Evolutionary conservation across 2,329 filamentous ascomycete genomes (phyloP), one percentile per base, ranked within the genome.

Genomic region (Magnaporthiopsis poae): DNA sequence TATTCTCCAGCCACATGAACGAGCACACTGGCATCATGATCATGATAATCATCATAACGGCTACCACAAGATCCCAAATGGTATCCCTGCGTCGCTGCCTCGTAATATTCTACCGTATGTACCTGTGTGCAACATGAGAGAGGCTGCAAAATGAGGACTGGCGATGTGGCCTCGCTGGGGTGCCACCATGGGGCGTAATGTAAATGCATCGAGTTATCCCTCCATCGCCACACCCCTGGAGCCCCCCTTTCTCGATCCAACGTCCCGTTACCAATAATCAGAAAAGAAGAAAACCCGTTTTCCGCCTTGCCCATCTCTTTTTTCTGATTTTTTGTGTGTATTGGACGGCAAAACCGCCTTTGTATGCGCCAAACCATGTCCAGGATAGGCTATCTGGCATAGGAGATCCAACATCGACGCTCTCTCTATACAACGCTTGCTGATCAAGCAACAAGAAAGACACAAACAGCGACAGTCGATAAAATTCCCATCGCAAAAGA

Each of bases 391-490:
- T n/a, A 25, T 8, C 7, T 25, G 46, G n/a, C 18, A 21, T n/a
- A 21, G 18, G 46, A 56, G 5, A 56, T 56, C 39, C 62, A 61
- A 35, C 64, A 46, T 25, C 27, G 60, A 65, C 39, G n/a, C 39
- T 65, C 64, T 65, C 39, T 65, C 64, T 65, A 65, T 65, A 61
- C 64, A 61, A 65, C 64, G 64, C 64, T 65, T 65, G 64, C 64
- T 62, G 33, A 25, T 65, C 8, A 60, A 60, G n/a, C 8, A 36
- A 12, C 12, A 36, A 33, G 33, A 33, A 36, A 36, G 5, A 36
- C 27, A 62, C 12, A 21, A 35, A 39, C 61, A 29, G 60, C 27
- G 31, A 61, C 60, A 61, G 11, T 31, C 31, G 18, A 61, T 29
- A 61, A 60, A 61, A 7, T 21, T 56, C 46, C 46, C 46, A 52